Evolutionary conservation across 208 protist genomes (phyloP).

Genomic region (Entamoeba dispar): DNA sequence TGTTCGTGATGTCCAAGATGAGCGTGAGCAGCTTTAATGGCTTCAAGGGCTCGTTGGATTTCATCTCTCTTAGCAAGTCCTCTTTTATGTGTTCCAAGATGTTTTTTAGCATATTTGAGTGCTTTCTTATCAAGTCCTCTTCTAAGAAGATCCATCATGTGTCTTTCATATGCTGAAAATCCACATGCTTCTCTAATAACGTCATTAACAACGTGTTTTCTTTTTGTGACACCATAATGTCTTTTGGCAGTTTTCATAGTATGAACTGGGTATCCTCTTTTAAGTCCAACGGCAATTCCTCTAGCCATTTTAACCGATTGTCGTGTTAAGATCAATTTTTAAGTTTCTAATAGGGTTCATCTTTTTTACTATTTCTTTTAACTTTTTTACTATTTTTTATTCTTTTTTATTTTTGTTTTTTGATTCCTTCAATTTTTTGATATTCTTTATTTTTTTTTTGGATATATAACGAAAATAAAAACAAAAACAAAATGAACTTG

Average conservation of each 20-base stretch:
- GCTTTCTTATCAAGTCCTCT: neutral
- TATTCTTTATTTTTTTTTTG: no score
- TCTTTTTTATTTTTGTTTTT: no score
- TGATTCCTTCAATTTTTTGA: no score
- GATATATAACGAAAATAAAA: no score
- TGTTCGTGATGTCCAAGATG: neutral
- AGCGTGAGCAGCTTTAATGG: neutral
- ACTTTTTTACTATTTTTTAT: no score
- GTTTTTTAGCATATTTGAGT: neutral
- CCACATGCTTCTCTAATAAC: neutral
- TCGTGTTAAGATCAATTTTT: no score
- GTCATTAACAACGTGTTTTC: neutral
- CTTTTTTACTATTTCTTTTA: no score
- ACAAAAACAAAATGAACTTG: no score
- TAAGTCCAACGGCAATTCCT: neutral
- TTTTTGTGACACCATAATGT: neutral
- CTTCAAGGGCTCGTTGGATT: neutral
- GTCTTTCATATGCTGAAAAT: neutral
- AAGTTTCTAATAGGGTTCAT: no score
- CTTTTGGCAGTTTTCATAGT: neutral
- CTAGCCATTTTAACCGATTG: neutral
- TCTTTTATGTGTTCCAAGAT: neutral
- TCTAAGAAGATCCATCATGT: neutral
- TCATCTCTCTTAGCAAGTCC: neutral
- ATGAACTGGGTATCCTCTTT: neutral